Percentiles rank a stretch among this genome's conserved stretches.
phyloP scores from a whole-genome alignment of 2,329 filamentous ascomycete species.

The Lomentospora prolificans region DNA sequence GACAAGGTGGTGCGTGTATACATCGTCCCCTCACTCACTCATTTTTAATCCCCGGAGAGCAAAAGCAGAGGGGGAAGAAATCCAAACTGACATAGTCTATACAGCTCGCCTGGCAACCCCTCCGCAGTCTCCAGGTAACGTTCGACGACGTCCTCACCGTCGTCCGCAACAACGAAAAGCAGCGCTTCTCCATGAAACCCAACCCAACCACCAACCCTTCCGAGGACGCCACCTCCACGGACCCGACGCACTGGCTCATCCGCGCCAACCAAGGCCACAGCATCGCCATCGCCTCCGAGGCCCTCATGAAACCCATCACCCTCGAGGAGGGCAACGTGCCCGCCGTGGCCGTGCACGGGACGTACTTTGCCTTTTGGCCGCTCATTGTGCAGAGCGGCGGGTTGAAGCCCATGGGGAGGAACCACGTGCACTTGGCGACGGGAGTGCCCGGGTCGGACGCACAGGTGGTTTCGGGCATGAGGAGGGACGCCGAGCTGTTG shows the following conservation, averaged over 20 bases:
- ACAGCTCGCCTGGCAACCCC: slow-evolving; percentile 42
- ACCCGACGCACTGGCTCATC: slow-evolving; percentile 68
- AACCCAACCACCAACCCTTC: slow-evolving; percentile 22
- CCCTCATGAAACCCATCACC: slow-evolving; percentile 60
- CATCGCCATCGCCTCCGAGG: slow-evolving; percentile 63
- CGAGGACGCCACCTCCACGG: slow-evolving; percentile 21
- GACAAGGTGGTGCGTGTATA: slow-evolving; percentile 48
- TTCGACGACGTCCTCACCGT: slow-evolving; percentile 62
- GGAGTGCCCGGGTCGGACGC: slow-evolving; percentile 47
- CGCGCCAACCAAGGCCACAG: slow-evolving; percentile 94
- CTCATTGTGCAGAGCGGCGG: slow-evolving; percentile 68
- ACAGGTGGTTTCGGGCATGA: slow-evolving; percentile 68
- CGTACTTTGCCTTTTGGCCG: slow-evolving; percentile 72
- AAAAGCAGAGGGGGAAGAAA: too few species aligned
- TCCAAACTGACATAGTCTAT: too few species aligned
- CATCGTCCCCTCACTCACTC: slow-evolving; percentile 5
- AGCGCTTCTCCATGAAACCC: slow-evolving; percentile 73
- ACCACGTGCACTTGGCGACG: slow-evolving; percentile 82
- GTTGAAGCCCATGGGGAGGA: slow-evolving; percentile 69
- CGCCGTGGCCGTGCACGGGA: slow-evolving; percentile 69
- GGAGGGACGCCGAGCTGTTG: slow-evolving; percentile 64
- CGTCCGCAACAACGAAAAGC: slow-evolving; percentile 74
- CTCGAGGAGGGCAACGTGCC: slow-evolving; percentile 50
- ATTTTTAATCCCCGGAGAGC: too few species aligned
- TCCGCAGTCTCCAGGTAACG: slow-evolving; percentile 63